Conservation (phyloP, 139 green algal genomes). For the Nannochloris sp. region DNA sequence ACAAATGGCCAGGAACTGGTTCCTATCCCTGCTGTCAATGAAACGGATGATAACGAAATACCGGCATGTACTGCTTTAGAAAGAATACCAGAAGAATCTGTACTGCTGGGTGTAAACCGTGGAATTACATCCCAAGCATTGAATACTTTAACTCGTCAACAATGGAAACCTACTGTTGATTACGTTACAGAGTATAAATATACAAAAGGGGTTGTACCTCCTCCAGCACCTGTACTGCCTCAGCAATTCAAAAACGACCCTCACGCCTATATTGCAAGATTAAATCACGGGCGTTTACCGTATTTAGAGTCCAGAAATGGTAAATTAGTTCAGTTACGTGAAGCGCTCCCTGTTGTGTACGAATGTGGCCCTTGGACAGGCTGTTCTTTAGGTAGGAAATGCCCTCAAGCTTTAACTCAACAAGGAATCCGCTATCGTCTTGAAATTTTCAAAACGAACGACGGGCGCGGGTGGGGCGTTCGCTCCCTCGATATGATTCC, state of each 20-base stretch:
- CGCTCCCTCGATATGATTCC: conserved; percentile 46
- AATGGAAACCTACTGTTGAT: conserved; percentile 9
- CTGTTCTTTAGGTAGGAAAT: conserved; percentile 21
- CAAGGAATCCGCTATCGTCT: conserved; percentile 26
- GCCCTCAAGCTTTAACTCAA: conserved; percentile 23
- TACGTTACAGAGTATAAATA: conserved; percentile 25
- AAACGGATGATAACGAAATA: conserved; percentile 5
- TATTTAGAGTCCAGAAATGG: conserved; percentile 21
- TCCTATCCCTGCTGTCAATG: conserved; percentile 9
- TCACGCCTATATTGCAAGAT: conserved; percentile 23
- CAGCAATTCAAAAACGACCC: conserved; percentile 5
- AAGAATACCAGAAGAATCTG: not conserved
- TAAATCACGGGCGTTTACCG: conserved; percentile 43
- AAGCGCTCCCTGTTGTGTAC: conserved; percentile 13
- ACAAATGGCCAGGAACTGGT: conserved; percentile 25
- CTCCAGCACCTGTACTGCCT: conserved; percentile 7
- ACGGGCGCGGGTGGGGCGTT: conserved; percentile 41
- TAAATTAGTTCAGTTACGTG: not conserved
- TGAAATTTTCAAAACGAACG: conserved; percentile 41
- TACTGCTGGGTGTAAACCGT: not conserved
- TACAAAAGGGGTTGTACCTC: not conserved
- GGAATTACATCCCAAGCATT: not conserved
- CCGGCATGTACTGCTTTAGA: conserved; percentile 7
- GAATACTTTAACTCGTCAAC: not conserved
- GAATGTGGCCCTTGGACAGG: conserved; percentile 39